Conservation (phyloP, 768 basidiomycete genomes). For the Russula vinacea region DNA sequence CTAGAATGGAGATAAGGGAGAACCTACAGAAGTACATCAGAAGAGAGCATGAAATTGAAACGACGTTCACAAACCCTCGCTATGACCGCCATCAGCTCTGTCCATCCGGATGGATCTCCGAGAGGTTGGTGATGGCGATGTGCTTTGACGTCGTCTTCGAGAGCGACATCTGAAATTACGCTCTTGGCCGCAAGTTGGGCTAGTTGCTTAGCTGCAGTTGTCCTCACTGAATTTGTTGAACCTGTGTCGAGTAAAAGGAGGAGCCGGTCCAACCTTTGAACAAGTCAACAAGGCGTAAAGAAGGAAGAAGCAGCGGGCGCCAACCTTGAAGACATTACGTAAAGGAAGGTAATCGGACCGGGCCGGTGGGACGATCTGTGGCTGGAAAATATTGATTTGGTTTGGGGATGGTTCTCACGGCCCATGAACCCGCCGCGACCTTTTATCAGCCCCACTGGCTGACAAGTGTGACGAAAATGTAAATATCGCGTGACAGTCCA, state of each 20-base stretch:
- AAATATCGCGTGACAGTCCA: conserved; percentile 28
- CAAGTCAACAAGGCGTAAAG: conserved; percentile 16
- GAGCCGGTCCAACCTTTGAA: conserved; percentile 86
- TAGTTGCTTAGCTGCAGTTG: conserved; percentile 95
- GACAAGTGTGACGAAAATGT: conserved; percentile 29
- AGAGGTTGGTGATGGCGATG: conserved; percentile 55
- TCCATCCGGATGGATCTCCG: conserved; percentile 77
- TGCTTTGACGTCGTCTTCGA: conserved; percentile 74
- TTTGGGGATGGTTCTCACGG: conserved; percentile 43
- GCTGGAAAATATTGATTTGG: conserved; percentile 41
- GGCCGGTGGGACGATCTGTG: conserved; percentile 48
- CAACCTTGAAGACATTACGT: conserved; percentile 76
- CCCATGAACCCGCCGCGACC: conserved; percentile 31
- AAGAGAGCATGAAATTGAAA: conserved; percentile 14
- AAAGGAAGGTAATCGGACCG: conserved; percentile 49
- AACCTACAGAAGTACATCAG: conserved; percentile 49
- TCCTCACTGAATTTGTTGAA: conserved; percentile 82
- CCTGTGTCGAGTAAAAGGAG: conserved; percentile 94
- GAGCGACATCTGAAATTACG: conserved; percentile 76
- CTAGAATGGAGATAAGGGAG: conserved; percentile 88
- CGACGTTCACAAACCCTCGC: conserved; percentile 61
- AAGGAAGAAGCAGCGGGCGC: conserved; percentile 27
- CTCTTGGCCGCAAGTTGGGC: conserved; percentile 87
- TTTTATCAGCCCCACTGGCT: conserved; percentile 30
- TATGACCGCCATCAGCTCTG: conserved; percentile 85